These are phyloP conservation scores for Fusarium sp. DNA, from an alignment of 2,329 filamentous ascomycete genomes.

Conservation along the genomic window DNA sequence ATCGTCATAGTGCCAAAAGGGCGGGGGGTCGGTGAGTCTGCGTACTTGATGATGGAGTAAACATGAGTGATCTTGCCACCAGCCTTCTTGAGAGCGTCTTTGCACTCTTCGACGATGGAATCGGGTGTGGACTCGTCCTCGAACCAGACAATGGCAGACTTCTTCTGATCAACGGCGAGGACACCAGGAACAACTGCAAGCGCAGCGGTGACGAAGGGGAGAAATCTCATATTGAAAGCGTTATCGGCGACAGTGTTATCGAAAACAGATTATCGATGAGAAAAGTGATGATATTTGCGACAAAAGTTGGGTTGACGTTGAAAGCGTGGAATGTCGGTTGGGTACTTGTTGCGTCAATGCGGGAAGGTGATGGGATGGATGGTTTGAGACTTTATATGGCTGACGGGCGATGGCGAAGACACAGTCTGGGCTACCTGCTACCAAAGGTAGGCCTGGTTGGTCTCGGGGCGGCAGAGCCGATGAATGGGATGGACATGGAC, in stretches of 20 bases:
- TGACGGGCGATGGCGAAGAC: conserved; percentile 20
- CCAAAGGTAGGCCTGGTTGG: conserved; percentile 7
- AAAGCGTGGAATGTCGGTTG: conserved; percentile 9
- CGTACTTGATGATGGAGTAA: conserved; percentile 77
- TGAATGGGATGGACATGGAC: no score
- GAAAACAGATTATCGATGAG: neutral
- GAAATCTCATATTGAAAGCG: conserved; percentile 71
- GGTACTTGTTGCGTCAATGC: conserved; percentile 28
- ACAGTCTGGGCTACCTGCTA: neutral
- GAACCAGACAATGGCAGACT: conserved; percentile 84
- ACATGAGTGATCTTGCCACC: conserved; percentile 85
- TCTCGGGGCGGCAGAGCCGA: conserved; percentile 21
- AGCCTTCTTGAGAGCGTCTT: conserved; percentile 74
- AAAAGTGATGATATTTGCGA: conserved; percentile 7
- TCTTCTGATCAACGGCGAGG: conserved; percentile 73
- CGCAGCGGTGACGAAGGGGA: conserved; percentile 64
- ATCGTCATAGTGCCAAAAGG: neutral
- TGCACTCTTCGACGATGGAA: conserved; percentile 76
- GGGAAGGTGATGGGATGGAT: conserved; percentile 20
- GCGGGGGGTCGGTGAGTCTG: neutral
- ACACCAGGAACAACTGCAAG: conserved; percentile 70
- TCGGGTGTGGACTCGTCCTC: conserved; percentile 73
- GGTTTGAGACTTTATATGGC: conserved; percentile 33
- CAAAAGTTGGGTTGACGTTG: conserved; percentile 3
- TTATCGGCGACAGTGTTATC: conserved; percentile 7